phyloP scores from a whole-genome alignment of 2,329 filamentous ascomycete genomes.

The Aspergillus candidus region DNA sequence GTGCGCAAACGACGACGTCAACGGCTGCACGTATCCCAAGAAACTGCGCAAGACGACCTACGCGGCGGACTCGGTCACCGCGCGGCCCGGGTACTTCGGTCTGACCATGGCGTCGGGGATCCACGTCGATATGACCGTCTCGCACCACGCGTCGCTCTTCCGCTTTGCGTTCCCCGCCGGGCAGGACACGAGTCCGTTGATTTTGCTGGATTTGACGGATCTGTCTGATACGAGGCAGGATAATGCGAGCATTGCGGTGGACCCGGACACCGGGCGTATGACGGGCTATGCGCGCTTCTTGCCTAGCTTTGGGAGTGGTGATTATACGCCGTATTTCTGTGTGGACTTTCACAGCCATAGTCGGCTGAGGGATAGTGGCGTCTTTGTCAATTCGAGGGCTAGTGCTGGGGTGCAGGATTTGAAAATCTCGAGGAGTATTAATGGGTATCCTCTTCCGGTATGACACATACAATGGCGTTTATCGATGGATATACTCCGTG shows the following conservation, averaged over 20 bases:
- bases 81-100: slow-evolving; percentile 60
- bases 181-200: slow-evolving; percentile 45
- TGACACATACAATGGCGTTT: not conserved
- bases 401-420: slow-evolving; percentile 48
- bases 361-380: slow-evolving; percentile 52
- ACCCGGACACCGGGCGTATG: slow-evolving; percentile 54
- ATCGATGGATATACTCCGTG: not conserved
- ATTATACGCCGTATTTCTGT: slow-evolving; percentile 58
- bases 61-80: slow-evolving; percentile 47
- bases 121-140: slow-evolving; percentile 59
- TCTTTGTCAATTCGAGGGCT: slow-evolving; percentile 58
- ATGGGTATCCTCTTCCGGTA: slow-evolving; percentile 48
- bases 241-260: slow-evolving; percentile 55
- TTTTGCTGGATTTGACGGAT: slow-evolving; percentile 60
- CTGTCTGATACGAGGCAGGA: slow-evolving; percentile 54
- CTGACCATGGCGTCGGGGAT: slow-evolving; percentile 54
- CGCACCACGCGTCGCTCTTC: slow-evolving; percentile 59
- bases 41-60: slow-evolving; percentile 45
- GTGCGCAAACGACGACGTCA: slow-evolving; percentile 55
- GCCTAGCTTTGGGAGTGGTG: slow-evolving; percentile 60
- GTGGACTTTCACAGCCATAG: slow-evolving; percentile 57
- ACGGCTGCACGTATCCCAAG: slow-evolving; percentile 58
- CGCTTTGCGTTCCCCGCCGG: slow-evolving; percentile 54
- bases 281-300: slow-evolving; percentile 55
- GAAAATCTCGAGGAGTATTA: slow-evolving; percentile 52